Base-by-base conservation (phyloP, 2,329 filamentous ascomycete genomes). In the Arachnopeziza araneosa region DNA sequence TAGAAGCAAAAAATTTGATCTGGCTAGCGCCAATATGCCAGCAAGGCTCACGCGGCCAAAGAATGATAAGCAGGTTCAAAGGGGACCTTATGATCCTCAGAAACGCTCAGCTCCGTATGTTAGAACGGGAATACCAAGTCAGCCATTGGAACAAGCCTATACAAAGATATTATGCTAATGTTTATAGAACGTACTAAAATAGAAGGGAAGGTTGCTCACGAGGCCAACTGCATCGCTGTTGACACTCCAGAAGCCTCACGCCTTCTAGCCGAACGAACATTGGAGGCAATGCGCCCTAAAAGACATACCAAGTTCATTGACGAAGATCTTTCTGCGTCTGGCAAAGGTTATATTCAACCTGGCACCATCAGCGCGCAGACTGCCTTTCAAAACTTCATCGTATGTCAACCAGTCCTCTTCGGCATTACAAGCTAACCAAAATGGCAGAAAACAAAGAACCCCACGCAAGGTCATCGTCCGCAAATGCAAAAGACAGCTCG, bases 401-500 rank as follows among this genome's bases (percentile, higher is more conserved):
- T 88, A 76, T 72, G 84, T 77, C 48, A n/a, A 19, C 22, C 32
- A 26, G 52, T 60, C 24, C 44, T 23, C 22, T 22, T 53, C 24
- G 50, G 26, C 6, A 9, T 44, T 44, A 21, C 30, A 21, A 55
- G 32, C 54, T 55, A 55, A 55, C 48, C 22, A 55, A 12, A 12
- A n/a, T 12, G 17, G 2, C 59, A 86, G 83, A 85, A 85, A 81
- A 79, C 71, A 44, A 71, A 70, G 56, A 69, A 64, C 56, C 65
- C 76, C 55, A 74, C 77, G 68, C 83, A 85, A 73, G 77, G 81
- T 63, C 80, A 87, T 74, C 86, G 84, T 75, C 78, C 83, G 6
- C 83, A 84, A 73, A 87, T 90, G 68, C 87, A 91, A 76, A 97
- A 98, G 79, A 88, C 90, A 26, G 89, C 91, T 36, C 93, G 95